Base-by-base conservation (phyloP, 2,329 filamentous ascomycete species). In the Ophiosphaerella herpotricha region DNA sequence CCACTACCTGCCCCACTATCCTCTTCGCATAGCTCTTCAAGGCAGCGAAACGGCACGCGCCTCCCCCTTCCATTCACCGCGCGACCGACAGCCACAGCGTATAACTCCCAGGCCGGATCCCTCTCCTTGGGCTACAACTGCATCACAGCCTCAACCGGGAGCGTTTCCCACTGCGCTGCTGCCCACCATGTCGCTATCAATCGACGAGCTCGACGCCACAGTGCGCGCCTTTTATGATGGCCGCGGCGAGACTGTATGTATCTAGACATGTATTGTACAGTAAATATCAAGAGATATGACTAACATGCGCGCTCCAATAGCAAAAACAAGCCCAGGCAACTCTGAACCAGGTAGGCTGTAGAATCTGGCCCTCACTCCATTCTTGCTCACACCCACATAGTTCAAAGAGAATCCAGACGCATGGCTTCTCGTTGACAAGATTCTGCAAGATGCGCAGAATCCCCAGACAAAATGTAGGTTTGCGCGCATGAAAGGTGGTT, bases 351-450 rank as follows among this genome's bases (percentile, higher is more conserved):
- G 90, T 93, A 83, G 73, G 84, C 43, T 26, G 50, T 33, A 33
- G 14, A 54, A 53, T 50, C 26, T 46, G 7, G 44, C 32, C 44
- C 41, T 29, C 37, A 44, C 44, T 41, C 37, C n/a, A 21, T 34
- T 21, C 24, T 44, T 51, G 53, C 63, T 67, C 39, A 67, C 56
- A 38, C 45, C 40, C 21, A 42, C 61, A 56, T 69, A 97, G 90
- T 99, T 99, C 83, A 97, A 97, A 77, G 94, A 97, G 80, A 96
- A 97, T 70, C 92, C 93, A 50, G 94, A 99, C 79, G 88, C 94
- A 52, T 99, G 94, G 94, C 84, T 97, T 61, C 85, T 97, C 74
- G 94, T 97, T 67, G 94, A 97, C 74, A 92, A 96, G 78, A 96
- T 99, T 69, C 84, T 99, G 56, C 88, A 93, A 76, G 89, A 96